Base-by-base conservation (phyloP, 306 rosid genomes). In the Argentina anserina region DNA sequence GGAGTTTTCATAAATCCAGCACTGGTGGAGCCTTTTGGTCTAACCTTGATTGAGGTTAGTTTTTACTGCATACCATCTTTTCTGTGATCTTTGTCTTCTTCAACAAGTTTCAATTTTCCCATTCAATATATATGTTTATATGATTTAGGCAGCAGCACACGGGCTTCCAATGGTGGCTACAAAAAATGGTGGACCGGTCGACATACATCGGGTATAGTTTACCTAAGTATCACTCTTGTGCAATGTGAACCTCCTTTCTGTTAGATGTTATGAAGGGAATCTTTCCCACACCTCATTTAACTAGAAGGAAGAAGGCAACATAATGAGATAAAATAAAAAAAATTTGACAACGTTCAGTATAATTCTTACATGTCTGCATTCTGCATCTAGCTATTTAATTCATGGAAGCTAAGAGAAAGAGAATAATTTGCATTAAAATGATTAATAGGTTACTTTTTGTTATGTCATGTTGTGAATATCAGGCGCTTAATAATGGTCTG, bases 1-100 rank as follows among this genome's bases (percentile, higher is more conserved):
- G 98, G 98, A 70, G 96, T 92, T 76, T 92, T 92, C 86, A 90
- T 92, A 69, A 92, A 92, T 83, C 98, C 98, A 23, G 98, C 98
- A 64, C 75, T 92, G 49, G 98, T 92, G 71, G 96, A 92, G 70
- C 98, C 98, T 68, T 92, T 92, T 67, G 98, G 98, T 34, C 92
- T 92, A 67, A 92, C 98, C 28, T 85, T 92, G 80, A 92, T 92
- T 73, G 98, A 92, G 98, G 98, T 92, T 59, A 76, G 76, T 71
- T 76, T 76, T 62, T 14, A 63, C 58, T 50, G 9, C 70, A 26
- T 50, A 55, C 69, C 46, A 18, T 67, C 34, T 81, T 66, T 53
- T 20, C 14, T 69, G 69, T 21, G 65, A 21, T 73, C 69, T 55
- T 72, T 70, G 36, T 66, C 77, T 83, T 61, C 40, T 45, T 37